Base-by-base conservation (phyloP, 2,329 filamentous ascomycete species). In the Niveomyces coronatus region DNA sequence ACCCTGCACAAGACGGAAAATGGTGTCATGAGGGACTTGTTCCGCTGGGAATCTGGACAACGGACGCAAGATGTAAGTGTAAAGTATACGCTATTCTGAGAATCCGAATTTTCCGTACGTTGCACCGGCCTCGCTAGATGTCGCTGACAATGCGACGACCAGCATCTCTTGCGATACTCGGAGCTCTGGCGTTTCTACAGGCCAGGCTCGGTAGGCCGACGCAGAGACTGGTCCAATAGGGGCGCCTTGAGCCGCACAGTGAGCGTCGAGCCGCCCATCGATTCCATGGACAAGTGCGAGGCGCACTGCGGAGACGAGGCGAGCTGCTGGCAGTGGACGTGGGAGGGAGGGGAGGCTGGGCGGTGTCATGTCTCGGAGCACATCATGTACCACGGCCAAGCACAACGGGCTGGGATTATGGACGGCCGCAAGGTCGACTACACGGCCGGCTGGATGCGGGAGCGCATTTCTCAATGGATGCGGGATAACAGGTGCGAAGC, bases 11-110 rank as follows among this genome's bases (percentile, higher is more conserved):
- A 46, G 32, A 8, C 36, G 3, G 14, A 8, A 9, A 29, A 37
- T 4, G 16, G 33, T 7, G 37, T 43, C 7, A 44, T 44, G 44
- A 26, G 30, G 8, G 36, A 38, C n/a, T 10, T 44, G 3, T 40
- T 41, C 17, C 35, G 24, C n/a, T 46, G 42, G 42, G 44, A 46
- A 19, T 44, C 43, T 37, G 17, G 32, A 9, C 15, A 40, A 3
- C 27, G 42, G 23, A 40, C 32, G 6, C 18, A 39, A 9, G 18
- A 35, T 14, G 40, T 43, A 37, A 28, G 36, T 22, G n/a, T n/a
- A n/a, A n/a, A n/a, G n/a, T n/a, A n/a, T n/a, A n/a, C n/a, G n/a
- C n/a, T n/a, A n/a, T n/a, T n/a, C n/a, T n/a, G n/a, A n/a, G n/a
- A n/a, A n/a, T n/a, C n/a, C 1, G 2, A 9, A 8, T 13, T 20